Base-by-base conservation (phyloP, 2,329 filamentous ascomycete genomes). In the Diaporthe vexans region DNA sequence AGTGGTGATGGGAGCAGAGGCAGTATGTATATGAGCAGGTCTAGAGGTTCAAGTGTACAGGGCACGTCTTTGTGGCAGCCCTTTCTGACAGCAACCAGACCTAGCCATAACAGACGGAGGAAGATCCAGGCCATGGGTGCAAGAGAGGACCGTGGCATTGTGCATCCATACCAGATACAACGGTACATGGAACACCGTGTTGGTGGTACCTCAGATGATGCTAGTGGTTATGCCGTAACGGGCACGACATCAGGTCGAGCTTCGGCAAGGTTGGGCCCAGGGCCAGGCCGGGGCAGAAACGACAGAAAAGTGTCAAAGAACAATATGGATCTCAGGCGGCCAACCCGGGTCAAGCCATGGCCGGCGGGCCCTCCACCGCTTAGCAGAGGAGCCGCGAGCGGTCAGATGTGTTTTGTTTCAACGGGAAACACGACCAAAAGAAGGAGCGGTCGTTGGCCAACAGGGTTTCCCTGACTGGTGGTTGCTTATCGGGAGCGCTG, bases 401-500 rank as follows among this genome's bases (percentile, higher is more conserved):
- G 69, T 72, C 57, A 72, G 70, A 72, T 63, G 46, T 54, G 57
- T 54, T 54, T 72, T 72, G 57, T 72, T 72, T 71, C 59, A 54
- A 54, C 54, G 33, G 35, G 40, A 43, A 29, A 59, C 57, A 65
- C 54, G n/a, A 71, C 26, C 35, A 46, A 59, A 73, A 73, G 65
- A 71, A 73, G 59, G 59, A 51, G 67, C 72, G 63, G 52, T 56
- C 61, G 63, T 24, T 57, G 40, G 15, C n/a, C 61, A 35, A 54
- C 63, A 35, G 59, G 56, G 15, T 57, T 43, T 73, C 51, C 61
- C 61, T 69, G 61, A 46, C 71, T 43, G n/a, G 43, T 29, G 29
- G 51, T 52, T 73, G 71, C 29, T 35, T n/a, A 57, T 57, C 57
- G n/a, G 11, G 40, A 57, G 43, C 68, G 46, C 63, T 43, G 63